Base-by-base conservation (phyloP, 2,329 filamentous ascomycete species). In the Penicillium brevicompactum region DNA sequence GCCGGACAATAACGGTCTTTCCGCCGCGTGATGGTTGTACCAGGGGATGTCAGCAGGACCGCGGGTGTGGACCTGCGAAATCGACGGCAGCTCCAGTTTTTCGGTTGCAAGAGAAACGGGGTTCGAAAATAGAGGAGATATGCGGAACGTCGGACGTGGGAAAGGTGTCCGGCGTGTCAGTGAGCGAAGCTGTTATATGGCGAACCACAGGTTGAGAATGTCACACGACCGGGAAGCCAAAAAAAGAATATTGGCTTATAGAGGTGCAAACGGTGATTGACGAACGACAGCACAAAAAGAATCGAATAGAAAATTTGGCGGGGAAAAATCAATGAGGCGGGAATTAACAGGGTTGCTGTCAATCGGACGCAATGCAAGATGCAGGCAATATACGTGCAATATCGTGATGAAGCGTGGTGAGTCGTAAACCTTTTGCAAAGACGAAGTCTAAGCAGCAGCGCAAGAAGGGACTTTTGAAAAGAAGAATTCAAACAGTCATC, bases 61-160 rank as follows among this genome's bases (percentile, higher is more conserved):
- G 85, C 89, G 87, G 84, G 87, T 85, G 78, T 90, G 87, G 80
- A 90, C 85, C 81, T 90, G 87, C 72, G 89, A 89, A 73, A 92
- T 89, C 79, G 90, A 90, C 80, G 90, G 89, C 77, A 92, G 87
- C 90, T 92, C 91, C 91, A 95, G 91, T 83, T 92, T 94, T 88
- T 85, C 90, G 90, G 86, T 88, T 85, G 80, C 72, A 65, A 59
- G 62, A 59, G 55, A 67, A 68, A 68, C 62, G 62, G 70, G 65
- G 57, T 67, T 65, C 60, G 64, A 65, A 59, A 64, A 58, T 49
- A 43, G 49, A 49, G 54, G 55, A 48, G 44, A 32, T 16, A n/a
- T 13, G 50, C 42, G 57, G 55, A 57, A 57, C 64, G 68, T 67
- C 60, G 63, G 62, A 66, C 61, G 60, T 54, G 43, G 55, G 31